Evolutionary conservation across 495 filamentous ascomycete genomes (phyloP), one percentile per base, ranked within the genome.

Genomic region (Penicillium bovifimosum): DNA sequence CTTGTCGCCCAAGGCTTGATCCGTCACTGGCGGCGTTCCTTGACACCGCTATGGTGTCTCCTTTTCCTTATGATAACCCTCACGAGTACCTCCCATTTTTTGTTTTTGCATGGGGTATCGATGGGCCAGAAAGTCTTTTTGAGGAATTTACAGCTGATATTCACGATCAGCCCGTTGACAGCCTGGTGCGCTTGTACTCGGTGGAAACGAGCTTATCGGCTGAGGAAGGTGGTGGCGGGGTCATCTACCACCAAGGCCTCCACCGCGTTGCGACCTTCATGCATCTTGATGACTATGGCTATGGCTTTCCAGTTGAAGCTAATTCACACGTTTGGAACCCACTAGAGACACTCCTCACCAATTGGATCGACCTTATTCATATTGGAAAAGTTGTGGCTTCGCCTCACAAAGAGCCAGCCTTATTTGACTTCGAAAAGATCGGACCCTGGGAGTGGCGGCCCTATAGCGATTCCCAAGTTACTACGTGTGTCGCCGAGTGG

Each of bases 331-430:
- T 67, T 14, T 73, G 68, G 65, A 53, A 63, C 41, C 61, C 69
- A 5, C 60, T 73, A 11, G 69, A 73, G 61, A 73, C 64, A 6
- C 40, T 73, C 1, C 61, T 73, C 31, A 50, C 54, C 43, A 56
- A 71, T 42, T 73, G 68, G 68, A 64, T 70, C 33, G 35, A 55
- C 9, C 44, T 67, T 28, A 54, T 71, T 41, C 55, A 47, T 20
- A 33, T 71, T 41, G 64, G 62, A 31, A 73, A 73, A 51, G 46
- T 55, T 24, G 36, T 52, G 42, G 54, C 54, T 52, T 52, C 54
- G 41, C 54, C 54, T 52, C 16, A 52, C 47, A 8, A 47, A 56
- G 54, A 52, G 42, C 48, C 40, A 55, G 53, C 53, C 46, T 20
- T 55, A n/a, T 55, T 55, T 24, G 53, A 28, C 31, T 44, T 14